These are phyloP conservation scores for Talaromyces adpressus DNA, from an alignment of 495 filamentous ascomycete species.

Conservation along the genomic window DNA sequence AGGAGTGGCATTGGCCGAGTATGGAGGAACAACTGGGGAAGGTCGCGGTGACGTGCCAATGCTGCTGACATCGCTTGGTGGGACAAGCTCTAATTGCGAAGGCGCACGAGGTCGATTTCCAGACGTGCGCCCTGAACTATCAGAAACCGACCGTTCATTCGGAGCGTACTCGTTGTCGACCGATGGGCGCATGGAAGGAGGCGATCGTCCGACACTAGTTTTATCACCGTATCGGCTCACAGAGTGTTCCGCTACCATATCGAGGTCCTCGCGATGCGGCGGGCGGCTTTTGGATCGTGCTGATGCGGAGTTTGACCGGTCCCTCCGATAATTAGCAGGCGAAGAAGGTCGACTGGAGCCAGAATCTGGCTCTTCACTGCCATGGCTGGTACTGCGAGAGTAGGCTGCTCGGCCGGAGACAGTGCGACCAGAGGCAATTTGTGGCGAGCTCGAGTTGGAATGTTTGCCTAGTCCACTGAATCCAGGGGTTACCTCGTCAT, in stretches of 20 bases:
- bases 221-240: constrained; percentile 10
- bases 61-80: constrained; percentile 29
- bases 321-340: constrained; percentile 38
- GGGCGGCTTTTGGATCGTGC: constrained; percentile 50
- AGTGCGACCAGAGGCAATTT: constrained; percentile 27
- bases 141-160: constrained; percentile 35
- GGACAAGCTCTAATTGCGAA: constrained; percentile 34
- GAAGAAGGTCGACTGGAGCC: constrained; percentile 33
- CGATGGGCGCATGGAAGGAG: constrained; percentile 31
- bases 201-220: neutral
- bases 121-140: constrained; percentile 26
- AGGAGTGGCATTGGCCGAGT: constrained; percentile 50
- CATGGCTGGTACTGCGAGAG: constrained; percentile 19
- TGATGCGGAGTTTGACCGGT: constrained; percentile 55
- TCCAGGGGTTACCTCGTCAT: constrained; percentile 35
- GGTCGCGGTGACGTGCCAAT: constrained; percentile 45
- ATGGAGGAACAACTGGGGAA: constrained; percentile 44
- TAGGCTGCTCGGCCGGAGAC: constrained; percentile 27
- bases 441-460: constrained; percentile 36
- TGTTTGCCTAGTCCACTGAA: constrained; percentile 28
- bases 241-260: constrained; percentile 28
- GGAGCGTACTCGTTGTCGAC: constrained; percentile 25
- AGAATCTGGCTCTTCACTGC: constrained; percentile 34
- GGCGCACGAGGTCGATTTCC: constrained; percentile 13
- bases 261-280: constrained; percentile 39